Evolutionary conservation across 2,329 filamentous ascomycete species (phyloP), one percentile per base, ranked within the genome.

Genomic region (Fonsecaea erecta): DNA sequence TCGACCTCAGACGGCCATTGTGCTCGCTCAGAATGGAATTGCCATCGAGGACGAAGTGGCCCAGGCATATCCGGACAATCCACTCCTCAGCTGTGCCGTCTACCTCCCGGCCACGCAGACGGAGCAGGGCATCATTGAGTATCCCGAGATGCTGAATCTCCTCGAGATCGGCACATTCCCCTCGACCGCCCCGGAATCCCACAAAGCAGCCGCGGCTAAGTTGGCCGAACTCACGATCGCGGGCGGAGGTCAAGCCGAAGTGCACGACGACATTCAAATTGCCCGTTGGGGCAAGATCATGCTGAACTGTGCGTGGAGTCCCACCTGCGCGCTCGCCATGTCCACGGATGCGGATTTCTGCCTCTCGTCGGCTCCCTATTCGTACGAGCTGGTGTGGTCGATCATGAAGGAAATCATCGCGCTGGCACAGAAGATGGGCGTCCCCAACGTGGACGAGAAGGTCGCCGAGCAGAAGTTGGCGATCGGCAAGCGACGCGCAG

Each of bases 21-120:
- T 87, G 0, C 79, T 89, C 3, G 75, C 86, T 2, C 86, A 89
- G 66, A 89, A 89, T 70, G 86, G 86, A 0, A 75, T 88, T 18
- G 86, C 87, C 68, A 88, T 88, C 66, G 85, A 88, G 67, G 80
- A 78, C 43, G 84, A 85, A 0, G 72, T 88, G 26, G 72, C 84
- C 14, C 63, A 71, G 0, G 73, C 74, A 0, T 86, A 86, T 71
- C 85, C 85, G 0, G 63, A 72, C 1, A 87, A 85, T 62, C 73
- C 80, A 0, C 70, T 87, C 4, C 75, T 88, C 1, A 84, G 81
- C 6, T 84, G 84, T 6, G 79, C 87, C 5, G 80, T 82, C n/a
- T 86, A 87, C 69, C 75, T 85, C 6, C 82, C 83, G 1, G 79
- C 78, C 0, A 83, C 81, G 0, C 84, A 86, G 68, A 78, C 78